Conservation (phyloP, 2,329 filamentous ascomycete species). For the Monosporascus cannonballus region DNA sequence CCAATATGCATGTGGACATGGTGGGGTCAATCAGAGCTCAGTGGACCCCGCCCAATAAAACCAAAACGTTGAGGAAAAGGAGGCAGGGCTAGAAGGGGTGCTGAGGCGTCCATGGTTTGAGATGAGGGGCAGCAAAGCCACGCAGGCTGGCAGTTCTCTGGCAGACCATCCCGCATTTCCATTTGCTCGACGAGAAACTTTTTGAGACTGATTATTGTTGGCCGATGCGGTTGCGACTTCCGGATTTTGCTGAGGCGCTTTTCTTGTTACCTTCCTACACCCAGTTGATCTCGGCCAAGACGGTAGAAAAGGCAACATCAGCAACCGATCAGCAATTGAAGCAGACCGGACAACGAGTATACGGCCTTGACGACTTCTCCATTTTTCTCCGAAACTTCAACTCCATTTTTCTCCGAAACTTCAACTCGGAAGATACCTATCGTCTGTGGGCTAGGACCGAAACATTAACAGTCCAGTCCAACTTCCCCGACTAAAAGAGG, state of each 20-base stretch:
- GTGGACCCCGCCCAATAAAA: not conserved
- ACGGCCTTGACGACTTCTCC: not conserved
- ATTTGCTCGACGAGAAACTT: not conserved
- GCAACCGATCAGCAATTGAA: too few species aligned
- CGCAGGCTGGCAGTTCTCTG: too few species aligned
- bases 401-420: not conserved
- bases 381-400: not conserved
- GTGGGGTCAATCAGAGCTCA: not conserved
- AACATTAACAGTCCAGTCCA: not conserved
- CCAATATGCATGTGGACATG: not conserved
- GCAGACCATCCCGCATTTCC: too few species aligned
- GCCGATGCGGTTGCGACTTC: not conserved
- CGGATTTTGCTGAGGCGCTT: not conserved
- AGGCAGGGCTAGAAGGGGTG: not conserved
- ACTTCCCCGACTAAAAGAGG: not conserved
- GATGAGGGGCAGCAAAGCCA: too few species aligned
- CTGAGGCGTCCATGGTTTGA: too few species aligned
- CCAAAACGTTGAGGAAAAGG: not conserved
- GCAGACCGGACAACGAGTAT: too few species aligned
- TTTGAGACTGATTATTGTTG: not conserved
- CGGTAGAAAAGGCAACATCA: too few species aligned
- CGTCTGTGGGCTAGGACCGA: not conserved
- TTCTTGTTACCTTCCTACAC: too few species aligned
- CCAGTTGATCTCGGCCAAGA: too few species aligned
- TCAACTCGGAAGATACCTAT: not conserved